These are phyloP conservation scores for Choiromyces venosus DNA, from an alignment of 495 filamentous ascomycete genomes.

Conservation along the genomic window DNA sequence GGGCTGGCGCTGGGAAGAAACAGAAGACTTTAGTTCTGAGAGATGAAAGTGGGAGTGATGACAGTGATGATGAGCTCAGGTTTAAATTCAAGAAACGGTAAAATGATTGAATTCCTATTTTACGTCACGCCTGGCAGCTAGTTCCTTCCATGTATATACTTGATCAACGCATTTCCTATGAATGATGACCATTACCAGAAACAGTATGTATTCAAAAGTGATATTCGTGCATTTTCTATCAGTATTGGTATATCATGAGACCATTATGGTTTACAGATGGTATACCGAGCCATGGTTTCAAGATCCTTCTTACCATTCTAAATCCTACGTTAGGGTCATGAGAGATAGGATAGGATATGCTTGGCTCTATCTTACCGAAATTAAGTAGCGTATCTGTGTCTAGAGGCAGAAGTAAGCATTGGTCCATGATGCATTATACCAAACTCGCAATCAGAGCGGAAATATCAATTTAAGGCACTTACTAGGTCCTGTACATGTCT, in stretches of 20 bases:
- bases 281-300: slow-evolving; percentile 23
- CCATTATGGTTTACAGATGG: not conserved
- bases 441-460: not conserved
- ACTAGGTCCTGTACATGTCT: slow-evolving; percentile 22
- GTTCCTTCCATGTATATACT: not conserved
- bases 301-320: slow-evolving; percentile 27
- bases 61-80: slow-evolving; percentile 33
- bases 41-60: slow-evolving; percentile 21
- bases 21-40: slow-evolving; percentile 28
- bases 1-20: slow-evolving; percentile 24
- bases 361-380: slow-evolving; percentile 22
- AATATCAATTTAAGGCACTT: not conserved
- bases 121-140: not conserved
- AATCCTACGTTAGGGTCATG: not conserved
- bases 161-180: not conserved
- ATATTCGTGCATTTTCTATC: not conserved
- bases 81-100: slow-evolving; percentile 34
- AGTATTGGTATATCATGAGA: not conserved
- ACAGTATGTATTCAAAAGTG: not conserved
- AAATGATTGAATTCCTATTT: not conserved
- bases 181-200: not conserved
- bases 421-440: not conserved
- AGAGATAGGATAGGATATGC: not conserved
- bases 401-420: slow-evolving; percentile 12
- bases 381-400: slow-evolving; percentile 32